Base-by-base conservation (phyloP, 2,329 filamentous ascomycete species). In the Fusarium sarcochroum region DNA sequence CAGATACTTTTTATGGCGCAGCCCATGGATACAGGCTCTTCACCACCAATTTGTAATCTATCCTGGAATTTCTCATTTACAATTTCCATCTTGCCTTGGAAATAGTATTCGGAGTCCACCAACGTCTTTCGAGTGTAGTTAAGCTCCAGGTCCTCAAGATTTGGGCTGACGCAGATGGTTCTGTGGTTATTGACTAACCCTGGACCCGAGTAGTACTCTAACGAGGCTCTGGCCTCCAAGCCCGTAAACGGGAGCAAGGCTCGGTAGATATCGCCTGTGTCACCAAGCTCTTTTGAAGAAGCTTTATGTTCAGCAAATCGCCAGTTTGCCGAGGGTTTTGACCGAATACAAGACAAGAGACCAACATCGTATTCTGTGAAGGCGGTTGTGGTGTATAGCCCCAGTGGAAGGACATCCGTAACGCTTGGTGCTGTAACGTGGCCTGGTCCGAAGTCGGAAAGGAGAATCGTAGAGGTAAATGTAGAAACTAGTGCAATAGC, bases 391-490 rank as follows among this genome's bases (percentile, higher is more conserved):
- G 23, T 5, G 5, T 25, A 5, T 25, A 25, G 23, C 25, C 25
- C 25, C 9, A 27, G 38, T 20, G 15, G 21, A 8, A 9, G 6
- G 23, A 7, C 21, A 3, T 30, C 17, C 15, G n/a, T 38, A 14
- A n/a, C 15, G 10, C 14, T 15, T 13, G 21, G 32, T 0, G 11
- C 25, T 6, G 41, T 13, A 15, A 47, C 25, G 2, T 18, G 23
- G 7, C 10, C 20, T 6, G 21, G 42, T 18, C 5, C 40, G 30
- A 66, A 60, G 37, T 66, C 55, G 3, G 46, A 56, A 5, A 66
- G 60, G 1, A 66, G 50, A 11, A 56, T 57, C 6, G 63, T 66
- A 3, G 60, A 66, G n/a, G 32, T 60, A 2, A 64, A 57, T 11
- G 47, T 64, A 6, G 44, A 66, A 17, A 30, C 9, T 0, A 59